Conservation (phyloP, 106 monocot species). For the Dendrobium officinale region DNA sequence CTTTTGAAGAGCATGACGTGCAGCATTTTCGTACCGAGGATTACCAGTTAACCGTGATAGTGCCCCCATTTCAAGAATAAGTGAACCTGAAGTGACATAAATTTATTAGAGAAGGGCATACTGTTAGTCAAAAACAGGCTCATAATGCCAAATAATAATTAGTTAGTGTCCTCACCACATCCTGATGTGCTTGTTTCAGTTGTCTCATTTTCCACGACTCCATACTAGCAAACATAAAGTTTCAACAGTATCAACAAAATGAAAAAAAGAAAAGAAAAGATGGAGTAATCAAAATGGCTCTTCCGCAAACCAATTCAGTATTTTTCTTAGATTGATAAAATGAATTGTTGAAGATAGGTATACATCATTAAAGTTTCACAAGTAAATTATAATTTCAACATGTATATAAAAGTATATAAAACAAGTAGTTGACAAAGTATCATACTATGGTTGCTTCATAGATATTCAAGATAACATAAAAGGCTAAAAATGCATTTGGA, state of each 20-base stretch:
- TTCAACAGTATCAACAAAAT: constrained; percentile 3
- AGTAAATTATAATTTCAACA: neutral
- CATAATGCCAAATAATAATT: neutral
- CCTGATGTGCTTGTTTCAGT: constrained; percentile 98
- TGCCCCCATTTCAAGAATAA: constrained; percentile 97
- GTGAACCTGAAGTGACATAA: constrained; percentile 52
- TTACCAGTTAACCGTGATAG: constrained; percentile 80
- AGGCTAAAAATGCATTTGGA: neutral
- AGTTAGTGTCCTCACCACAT: constrained; percentile 47
- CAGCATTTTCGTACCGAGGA: constrained; percentile 66
- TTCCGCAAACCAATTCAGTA: neutral
- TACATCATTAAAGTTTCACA: neutral
- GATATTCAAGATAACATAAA: neutral
- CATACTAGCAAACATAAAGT: constrained; percentile 42
- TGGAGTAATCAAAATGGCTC: neutral
- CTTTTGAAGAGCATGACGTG: constrained; percentile 75
- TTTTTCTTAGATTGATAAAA: neutral
- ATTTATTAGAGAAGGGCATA: neutral
- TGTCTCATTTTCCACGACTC: constrained; percentile 84
- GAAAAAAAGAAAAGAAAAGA: neutral
- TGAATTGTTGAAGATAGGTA: neutral
- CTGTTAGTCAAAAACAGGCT: constrained; percentile 5
- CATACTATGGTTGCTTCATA: no score
- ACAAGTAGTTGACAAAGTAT: neutral
- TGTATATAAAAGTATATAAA: neutral